Evolutionary conservation across 202 grass and related monocot species (phyloP).

Genomic region (Bolboschoenoplectus hybrid): DNA sequence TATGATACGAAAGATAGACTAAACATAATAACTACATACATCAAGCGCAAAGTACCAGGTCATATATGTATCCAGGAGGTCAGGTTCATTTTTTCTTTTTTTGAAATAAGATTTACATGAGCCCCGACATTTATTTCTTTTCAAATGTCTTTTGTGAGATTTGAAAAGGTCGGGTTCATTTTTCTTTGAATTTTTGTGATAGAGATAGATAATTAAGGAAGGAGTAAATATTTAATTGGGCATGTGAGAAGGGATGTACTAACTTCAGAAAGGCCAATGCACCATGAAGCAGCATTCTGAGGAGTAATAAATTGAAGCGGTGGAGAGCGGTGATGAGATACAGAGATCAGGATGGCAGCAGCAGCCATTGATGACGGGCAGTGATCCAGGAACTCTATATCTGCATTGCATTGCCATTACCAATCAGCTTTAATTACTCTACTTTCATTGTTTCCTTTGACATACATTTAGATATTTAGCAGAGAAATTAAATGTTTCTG

Average conservation of each 20-base stretch:
- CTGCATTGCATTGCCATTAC: conserved; percentile 26
- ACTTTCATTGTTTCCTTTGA: conserved; percentile 7
- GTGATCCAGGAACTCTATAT: conserved; percentile 51
- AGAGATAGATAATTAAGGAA: conserved; percentile 1
- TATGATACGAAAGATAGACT: neutral
- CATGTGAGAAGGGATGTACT: conserved; percentile 20
- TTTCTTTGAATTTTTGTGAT: neutral
- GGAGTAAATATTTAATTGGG: neutral
- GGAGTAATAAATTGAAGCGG: conserved; percentile 36
- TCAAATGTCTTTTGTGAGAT: too few species aligned
- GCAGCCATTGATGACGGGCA: conserved; percentile 62
- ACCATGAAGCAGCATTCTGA: conserved; percentile 48
- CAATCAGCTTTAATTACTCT: conserved; percentile 15
- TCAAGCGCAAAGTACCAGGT: neutral
- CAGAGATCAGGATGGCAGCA: conserved; percentile 43
- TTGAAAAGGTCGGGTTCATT: neutral
- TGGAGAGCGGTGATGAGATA: conserved; percentile 36
- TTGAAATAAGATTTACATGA: too few species aligned
- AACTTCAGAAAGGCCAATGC: conserved; percentile 45
- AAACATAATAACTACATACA: neutral
- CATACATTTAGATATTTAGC: neutral
- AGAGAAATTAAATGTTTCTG: conserved; percentile 17
- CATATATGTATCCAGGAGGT: neutral
- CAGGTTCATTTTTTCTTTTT: neutral
- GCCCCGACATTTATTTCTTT: too few species aligned